These are phyloP conservation scores for Trichosporon sp. DNA, from an alignment of 1,284 basidiomycete species.

Conservation along the genomic window DNA sequence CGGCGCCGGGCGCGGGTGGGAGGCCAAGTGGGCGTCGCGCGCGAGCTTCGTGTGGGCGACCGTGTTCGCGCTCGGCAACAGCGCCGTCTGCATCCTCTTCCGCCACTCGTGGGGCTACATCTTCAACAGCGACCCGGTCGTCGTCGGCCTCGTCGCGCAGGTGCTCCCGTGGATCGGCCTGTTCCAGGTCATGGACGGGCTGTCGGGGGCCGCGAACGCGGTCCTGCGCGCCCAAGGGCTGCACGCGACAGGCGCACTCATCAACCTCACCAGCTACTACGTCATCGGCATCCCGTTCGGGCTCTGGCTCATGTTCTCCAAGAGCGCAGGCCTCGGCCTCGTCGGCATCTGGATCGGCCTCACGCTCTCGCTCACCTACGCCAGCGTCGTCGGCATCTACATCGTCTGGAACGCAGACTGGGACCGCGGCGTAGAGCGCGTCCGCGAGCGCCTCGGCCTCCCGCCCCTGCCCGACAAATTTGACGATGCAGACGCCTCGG, in stretches of 20 bases:
- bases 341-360: conserved; percentile 53
- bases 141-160: conserved; percentile 58
- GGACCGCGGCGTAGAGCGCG: conserved; percentile 48
- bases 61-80: conserved; percentile 59
- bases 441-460: conserved; percentile 42
- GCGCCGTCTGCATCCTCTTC: conserved; percentile 66
- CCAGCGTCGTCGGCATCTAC: conserved; percentile 38
- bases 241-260: conserved; percentile 51
- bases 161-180: conserved; percentile 67
- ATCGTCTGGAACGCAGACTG: conserved; percentile 51
- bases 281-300: conserved; percentile 52
- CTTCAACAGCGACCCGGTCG: conserved; percentile 76
- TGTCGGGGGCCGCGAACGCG: conserved; percentile 64
- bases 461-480: conserved; percentile 16
- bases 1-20: conserved; percentile 63
- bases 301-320: conserved; percentile 51
- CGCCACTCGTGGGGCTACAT: conserved; percentile 70
- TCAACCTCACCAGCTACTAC: conserved; percentile 54
- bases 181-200: conserved; percentile 67
- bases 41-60: conserved; percentile 62
- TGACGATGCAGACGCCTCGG: conserved; percentile 10
- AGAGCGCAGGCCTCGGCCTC: conserved; percentile 37
- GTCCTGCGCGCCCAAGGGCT: conserved; percentile 74
- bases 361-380: conserved; percentile 50
- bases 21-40: conserved; percentile 63